Evolutionary conservation across 176 grass and related monocot species (phyloP), one percentile per base, ranked within the genome.

Genomic region (Thalia dealbata): DNA sequence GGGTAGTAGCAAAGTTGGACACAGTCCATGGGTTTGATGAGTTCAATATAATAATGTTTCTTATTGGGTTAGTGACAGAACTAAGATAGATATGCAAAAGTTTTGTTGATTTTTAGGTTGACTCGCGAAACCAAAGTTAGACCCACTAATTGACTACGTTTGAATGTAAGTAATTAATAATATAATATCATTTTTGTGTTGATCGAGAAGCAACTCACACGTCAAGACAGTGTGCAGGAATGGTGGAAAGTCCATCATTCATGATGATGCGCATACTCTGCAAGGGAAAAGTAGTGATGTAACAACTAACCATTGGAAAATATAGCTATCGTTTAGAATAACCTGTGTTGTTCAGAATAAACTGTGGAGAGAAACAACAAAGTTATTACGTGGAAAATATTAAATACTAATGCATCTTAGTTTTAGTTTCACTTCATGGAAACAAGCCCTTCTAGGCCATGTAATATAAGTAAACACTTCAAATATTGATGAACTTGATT

Each of bases 181-280:
- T n/a, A n/a, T n/a, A n/a, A n/a, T n/a, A n/a, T n/a, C n/a, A n/a
- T n/a, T n/a, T n/a, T n/a, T n/a, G n/a, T n/a, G n/a, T 44, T 68
- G 38, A n/a, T 35, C 11, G 38, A 68, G 21, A 70, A 76, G 35
- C 64, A 64, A 69, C 93, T 91, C 88, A 97, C 93, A 83, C 82
- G 83, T 92, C 85, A 81, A 97, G 84, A 70, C 87, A 97, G 59
- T 88, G 82, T 74, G 75, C 75, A 75, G 93, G 93, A 70, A 97
- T 90, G 43, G 87, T 87, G 67, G 89, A 80, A 61, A 97, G 80
- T 73, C 90, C 93, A 83, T 97, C 93, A 75, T 97, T 97, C 93
- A 97, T 97, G 72, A 97, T 92, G 63, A 92, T 85, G 42, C 93
- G 93, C 81, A 92, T 75, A 48, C 93, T 92, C 93, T 97, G 85